phyloP scores from a whole-genome alignment of 2,329 filamentous ascomycete genomes.

The Colletotrichum sp. region DNA sequence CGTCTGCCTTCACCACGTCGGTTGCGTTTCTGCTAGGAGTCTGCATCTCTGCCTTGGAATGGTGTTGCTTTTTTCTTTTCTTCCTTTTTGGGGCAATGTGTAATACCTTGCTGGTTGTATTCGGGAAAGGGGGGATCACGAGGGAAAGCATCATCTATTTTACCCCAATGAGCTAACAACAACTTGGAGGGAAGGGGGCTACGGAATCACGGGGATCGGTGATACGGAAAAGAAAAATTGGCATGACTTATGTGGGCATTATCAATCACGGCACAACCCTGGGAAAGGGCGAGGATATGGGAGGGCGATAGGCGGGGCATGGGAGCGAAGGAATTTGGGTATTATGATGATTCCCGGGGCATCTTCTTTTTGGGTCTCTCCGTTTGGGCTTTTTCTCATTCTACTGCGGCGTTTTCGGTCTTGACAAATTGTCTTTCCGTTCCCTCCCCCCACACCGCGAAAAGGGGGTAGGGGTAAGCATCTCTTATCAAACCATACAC shows the following conservation, averaged over 20 bases:
- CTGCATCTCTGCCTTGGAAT: background rate
- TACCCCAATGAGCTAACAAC: background rate
- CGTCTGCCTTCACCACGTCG: background rate
- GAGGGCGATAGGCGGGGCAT: background rate
- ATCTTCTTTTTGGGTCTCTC: background rate
- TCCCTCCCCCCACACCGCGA: background rate
- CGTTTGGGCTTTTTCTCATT: background rate
- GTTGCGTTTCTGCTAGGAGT: background rate
- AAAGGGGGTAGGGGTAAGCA: background rate
- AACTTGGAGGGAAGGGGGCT: background rate
- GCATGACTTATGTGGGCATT: background rate
- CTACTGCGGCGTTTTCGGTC: background rate
- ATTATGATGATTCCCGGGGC: background rate
- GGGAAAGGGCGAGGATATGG: background rate
- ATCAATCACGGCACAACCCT: background rate
- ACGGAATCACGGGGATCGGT: background rate
- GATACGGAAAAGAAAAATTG: background rate
- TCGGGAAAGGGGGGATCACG: background rate
- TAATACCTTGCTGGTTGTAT: background rate
- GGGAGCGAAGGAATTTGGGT: background rate
- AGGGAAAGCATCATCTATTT: background rate
- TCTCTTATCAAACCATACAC: background rate
- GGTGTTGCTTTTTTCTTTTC: background rate
- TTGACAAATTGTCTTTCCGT: background rate
- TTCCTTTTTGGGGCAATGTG: background rate